Evolutionary conservation across 495 filamentous ascomycete species (phyloP), one percentile per base, ranked within the genome.

Genomic region (Mycothermus thermophilus): DNA sequence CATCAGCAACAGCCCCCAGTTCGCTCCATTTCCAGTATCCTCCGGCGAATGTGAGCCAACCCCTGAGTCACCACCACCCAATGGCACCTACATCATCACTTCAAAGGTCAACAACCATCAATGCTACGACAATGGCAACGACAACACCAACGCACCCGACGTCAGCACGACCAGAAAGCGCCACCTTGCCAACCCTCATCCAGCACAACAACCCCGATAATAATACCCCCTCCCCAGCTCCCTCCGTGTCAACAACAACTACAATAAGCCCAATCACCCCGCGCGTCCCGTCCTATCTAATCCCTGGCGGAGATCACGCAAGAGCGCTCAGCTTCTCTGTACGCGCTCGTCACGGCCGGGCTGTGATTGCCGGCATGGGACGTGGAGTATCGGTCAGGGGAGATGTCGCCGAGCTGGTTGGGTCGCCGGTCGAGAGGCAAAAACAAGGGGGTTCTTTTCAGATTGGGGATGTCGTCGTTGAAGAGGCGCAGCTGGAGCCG

Each of bases 241-340:
- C 11, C 22, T 6, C 11, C 22, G 22, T 25, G 6, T 15, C 30
- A 32, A 5, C 30, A 3, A 7, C 30, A 17, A 20, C 10, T 15
- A 32, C 3, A 32, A 32, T 3, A 11, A 14, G 13, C 4, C 17
- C 30, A 32, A 17, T 1, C 7, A 42, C 33, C 20, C 30, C 44
- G n/a, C 20, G 30, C 9, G 27, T 46, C 1, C 46, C 46, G 9
- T 9, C 30, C 1, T 50, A 38, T 30, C 25, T 50, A 40, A 43
- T 50, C 13, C 46, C 46, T 5, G 46, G 46, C 2, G 46, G 42
- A 2, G 35, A 34, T 18, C 27, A 13, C 17, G 14, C 33, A 28
- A 37, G 42, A 0, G 34, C 42, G 8, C 37, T 40, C 33, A 47
- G 37, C 27, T 43, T 46, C 27, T 39, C 37, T n/a, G n/a, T n/a